A percentile compares a stretch with the other conserved stretches of the same genome.
These are phyloP conservation scores for Magnaporthales sp. DNA, from an alignment of 2,329 filamentous ascomycete genomes.

Conservation along the genomic window DNA sequence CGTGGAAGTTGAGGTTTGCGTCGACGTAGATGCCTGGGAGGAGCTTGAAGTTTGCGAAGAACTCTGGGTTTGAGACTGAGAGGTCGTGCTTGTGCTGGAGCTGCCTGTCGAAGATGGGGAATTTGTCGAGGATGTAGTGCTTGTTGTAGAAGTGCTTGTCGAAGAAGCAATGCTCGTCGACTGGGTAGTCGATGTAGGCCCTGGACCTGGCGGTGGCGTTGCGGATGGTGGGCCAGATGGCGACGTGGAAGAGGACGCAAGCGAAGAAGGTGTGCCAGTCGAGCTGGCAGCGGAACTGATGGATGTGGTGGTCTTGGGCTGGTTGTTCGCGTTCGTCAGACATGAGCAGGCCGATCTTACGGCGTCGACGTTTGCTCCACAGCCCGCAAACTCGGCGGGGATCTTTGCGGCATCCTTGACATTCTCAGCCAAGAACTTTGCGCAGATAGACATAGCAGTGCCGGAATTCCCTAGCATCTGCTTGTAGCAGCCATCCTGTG, in stretches of 20 bases:
- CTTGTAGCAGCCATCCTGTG: not conserved
- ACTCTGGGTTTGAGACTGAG: not conserved
- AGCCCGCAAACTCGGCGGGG: not conserved
- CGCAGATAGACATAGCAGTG: not conserved
- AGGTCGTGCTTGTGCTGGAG: not conserved
- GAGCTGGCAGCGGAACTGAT: not conserved
- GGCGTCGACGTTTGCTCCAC: not conserved
- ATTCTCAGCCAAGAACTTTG: not conserved
- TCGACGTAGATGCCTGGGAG: not conserved
- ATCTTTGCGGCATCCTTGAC: not conserved
- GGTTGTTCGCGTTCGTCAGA: not conserved
- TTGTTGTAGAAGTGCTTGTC: too few relatives aligned
- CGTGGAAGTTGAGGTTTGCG: not conserved
- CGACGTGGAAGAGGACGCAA: too few relatives aligned
- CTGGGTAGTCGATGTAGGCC: too few relatives aligned
- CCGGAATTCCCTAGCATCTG: not conserved
- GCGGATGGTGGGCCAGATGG: too few relatives aligned
- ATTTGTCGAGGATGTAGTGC: too few relatives aligned
- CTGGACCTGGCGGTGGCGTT: too few relatives aligned
- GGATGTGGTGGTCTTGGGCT: not conserved
- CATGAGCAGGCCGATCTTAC: not conserved
- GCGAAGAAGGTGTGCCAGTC: not conserved
- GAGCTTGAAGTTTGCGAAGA: not conserved
- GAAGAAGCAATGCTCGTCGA: too few relatives aligned
- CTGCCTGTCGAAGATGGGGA: too few relatives aligned